Percentiles rank a stretch among this genome's conserved stretches.
phyloP scores from a whole-genome alignment of 2,329 filamentous ascomycete species.

The Clarireedia hainanense region DNA sequence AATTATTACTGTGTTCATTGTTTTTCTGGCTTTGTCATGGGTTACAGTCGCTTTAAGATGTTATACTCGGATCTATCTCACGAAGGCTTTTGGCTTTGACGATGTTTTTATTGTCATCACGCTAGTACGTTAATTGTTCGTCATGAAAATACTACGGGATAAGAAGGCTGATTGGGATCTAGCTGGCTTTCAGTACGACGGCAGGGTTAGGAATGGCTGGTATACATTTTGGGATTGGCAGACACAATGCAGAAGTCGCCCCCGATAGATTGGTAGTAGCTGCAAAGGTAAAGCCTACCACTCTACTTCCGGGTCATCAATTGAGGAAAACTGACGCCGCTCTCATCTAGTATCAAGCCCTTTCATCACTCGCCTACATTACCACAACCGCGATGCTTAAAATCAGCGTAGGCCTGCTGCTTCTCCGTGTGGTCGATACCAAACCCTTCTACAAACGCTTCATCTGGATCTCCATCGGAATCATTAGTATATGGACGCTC shows the following conservation, averaged over 20 bases:
- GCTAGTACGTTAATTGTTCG: background rate
- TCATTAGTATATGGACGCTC: background rate
- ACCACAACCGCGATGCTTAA: background rate
- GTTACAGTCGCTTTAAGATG: background rate
- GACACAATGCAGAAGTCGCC: background rate
- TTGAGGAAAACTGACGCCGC: background rate
- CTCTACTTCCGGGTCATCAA: background rate
- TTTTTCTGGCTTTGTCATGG: background rate
- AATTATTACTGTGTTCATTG: background rate
- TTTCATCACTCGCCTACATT: background rate
- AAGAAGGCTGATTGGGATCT: background rate
- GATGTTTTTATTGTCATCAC: background rate
- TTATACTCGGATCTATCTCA: background rate
- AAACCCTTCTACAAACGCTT: conserved; percentile 4
- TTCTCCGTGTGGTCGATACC: background rate
- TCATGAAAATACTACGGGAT: background rate
- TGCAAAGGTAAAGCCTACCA: background rate
- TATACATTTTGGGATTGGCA: background rate
- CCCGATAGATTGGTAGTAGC: background rate
- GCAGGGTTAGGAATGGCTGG: background rate
- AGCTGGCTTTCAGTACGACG: background rate
- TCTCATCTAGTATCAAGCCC: background rate
- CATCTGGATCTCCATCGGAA: background rate
- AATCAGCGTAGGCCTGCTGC: conserved; percentile 3
- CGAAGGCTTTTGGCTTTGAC: conserved; percentile 1